These are phyloP conservation scores for Cyclospora cayetanensis DNA, from an alignment of 169 alveolate genomes.

Conservation along the genomic window DNA sequence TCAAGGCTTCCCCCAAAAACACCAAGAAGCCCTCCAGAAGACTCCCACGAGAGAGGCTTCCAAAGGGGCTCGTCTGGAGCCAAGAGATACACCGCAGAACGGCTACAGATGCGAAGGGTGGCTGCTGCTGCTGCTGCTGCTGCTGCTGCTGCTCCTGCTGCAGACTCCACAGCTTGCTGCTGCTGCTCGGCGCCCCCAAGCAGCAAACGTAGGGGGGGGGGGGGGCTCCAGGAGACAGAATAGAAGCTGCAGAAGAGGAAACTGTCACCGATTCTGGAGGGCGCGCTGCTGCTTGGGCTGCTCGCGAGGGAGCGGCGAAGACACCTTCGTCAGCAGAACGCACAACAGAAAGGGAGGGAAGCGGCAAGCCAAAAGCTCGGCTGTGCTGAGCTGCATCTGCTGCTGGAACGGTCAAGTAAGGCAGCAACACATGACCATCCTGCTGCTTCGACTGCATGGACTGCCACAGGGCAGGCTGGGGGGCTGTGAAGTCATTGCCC, in stretches of 20 bases:
- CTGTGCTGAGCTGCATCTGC: constrained; percentile 19
- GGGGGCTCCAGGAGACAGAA: background rate
- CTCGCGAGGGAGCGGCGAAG: too few species aligned
- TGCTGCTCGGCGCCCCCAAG: background rate
- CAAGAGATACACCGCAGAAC: background rate
- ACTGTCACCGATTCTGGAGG: too few species aligned
- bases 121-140: constrained; percentile 28
- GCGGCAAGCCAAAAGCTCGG: constrained; percentile 1
- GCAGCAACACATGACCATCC: background rate
- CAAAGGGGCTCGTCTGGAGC: background rate
- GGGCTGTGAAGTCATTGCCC: too few species aligned
- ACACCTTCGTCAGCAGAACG: too few species aligned
- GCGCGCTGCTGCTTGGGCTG: too few species aligned
- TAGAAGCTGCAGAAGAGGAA: constrained; percentile 1
- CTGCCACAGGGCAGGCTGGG: too few species aligned
- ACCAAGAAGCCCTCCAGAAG: background rate
- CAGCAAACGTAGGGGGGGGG: constrained; percentile 11
- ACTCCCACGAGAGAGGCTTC: background rate
- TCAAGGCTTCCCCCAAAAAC: background rate
- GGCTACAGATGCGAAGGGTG: background rate
- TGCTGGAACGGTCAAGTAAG: background rate
- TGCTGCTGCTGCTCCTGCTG: constrained; percentile 32
- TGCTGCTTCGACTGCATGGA: too few species aligned
- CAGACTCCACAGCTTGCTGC: background rate
- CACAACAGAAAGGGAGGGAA: constrained; percentile 1